These are phyloP conservation scores for Nemania sp. DNA, from an alignment of 2,329 filamentous ascomycete genomes.

Conservation along the genomic window DNA sequence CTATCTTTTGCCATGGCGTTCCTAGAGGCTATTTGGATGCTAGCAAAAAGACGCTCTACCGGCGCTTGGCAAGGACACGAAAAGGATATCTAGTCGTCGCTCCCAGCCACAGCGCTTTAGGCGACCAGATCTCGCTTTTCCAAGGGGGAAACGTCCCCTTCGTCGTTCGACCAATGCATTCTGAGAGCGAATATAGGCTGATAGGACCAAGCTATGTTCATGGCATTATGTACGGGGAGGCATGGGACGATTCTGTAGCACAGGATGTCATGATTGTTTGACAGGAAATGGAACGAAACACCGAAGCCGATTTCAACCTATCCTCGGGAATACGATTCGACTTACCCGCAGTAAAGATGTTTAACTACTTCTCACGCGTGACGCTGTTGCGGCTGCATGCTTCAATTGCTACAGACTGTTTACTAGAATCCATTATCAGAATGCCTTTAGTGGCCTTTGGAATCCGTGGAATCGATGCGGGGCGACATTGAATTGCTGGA, in stretches of 20 bases:
- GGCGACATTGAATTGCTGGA: too few relatives aligned
- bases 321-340: too few relatives aligned
- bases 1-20: neutral
- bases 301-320: too few relatives aligned
- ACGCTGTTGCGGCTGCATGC: too few relatives aligned
- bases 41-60: neutral
- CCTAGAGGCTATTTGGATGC: neutral
- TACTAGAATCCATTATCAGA: too few relatives aligned
- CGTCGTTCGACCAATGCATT: neutral
- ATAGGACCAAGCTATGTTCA: slow-evolving; percentile 3
- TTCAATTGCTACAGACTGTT: too few relatives aligned
- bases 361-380: too few relatives aligned
- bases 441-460: too few relatives aligned
- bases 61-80: neutral
- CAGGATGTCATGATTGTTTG: neutral
- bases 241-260: neutral
- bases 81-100: slow-evolving; percentile 1
- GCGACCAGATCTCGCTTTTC: slow-evolving; percentile 7
- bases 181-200: neutral
- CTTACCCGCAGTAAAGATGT: too few relatives aligned
- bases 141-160: slow-evolving; percentile 1
- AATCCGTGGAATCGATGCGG: too few relatives aligned
- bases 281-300: neutral
- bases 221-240: slow-evolving; percentile 5
- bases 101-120: slow-evolving; percentile 1